Evolutionary conservation across 345 rosid species (phyloP), one percentile per base, ranked within the genome.

Genomic region (Lumnitzera racemosa): DNA sequence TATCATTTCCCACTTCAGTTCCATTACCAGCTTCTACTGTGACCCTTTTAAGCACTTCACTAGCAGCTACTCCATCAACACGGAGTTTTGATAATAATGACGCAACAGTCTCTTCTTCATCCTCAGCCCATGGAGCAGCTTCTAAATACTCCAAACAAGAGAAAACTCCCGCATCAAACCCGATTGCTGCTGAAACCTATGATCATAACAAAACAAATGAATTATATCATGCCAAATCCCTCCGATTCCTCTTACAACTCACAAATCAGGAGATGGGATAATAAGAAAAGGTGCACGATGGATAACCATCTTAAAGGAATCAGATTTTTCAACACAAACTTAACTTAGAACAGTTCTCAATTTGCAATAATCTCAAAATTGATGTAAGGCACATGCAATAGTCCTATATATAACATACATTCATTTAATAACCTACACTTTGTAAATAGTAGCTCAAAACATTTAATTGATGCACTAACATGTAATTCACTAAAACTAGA

Each of bases 61-160:
- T 86, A 1, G 97, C 96, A 11, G 92, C 99, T 24, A 85, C 94
- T 50, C 89, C 91, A 72, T 95, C 99, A 61, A 90, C 95, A 10
- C 72, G 84, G 36, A 95, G 82, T 81, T 87, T 97, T 3, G 96
- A 85, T 59, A 95, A 67, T 63, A 90, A 59, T 1, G 94, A 76
- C 54, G 97, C 95, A 59, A 95, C 90, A 68, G 82, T 88, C 74
- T 85, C 87, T 55, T 95, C 98, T 82, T 95, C 99, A 59, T 90
- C 98, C 80, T 95, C 98, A 7, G 96, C 90, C 99, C 99, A 95
- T 29, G 99, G 99, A 46, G 98, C 99, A 31, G 99, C 99, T 78
- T 95, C 99, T 55, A 95, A 79, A 62, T 86, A 86, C 84, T 95
- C 98, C 73, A 95, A 71, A 80, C 99, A 95, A 60, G 96, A 88